Evolutionary conservation across 805 yeast species (phyloP).

Genomic region (Saccharomycopsis vini): DNA sequence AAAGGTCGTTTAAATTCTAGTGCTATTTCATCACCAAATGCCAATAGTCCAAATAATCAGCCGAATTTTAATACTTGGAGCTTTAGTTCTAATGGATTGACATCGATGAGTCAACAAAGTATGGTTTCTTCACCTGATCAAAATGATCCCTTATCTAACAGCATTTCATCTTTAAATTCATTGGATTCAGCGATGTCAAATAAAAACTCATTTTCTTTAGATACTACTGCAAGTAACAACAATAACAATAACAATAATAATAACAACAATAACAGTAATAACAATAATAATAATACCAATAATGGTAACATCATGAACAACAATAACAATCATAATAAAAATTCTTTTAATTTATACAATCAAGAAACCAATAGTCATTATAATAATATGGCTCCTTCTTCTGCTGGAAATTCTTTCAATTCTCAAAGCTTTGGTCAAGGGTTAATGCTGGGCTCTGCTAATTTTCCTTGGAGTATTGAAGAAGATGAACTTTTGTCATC

Average conservation of each 20-base stretch:
- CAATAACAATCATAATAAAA: slow-evolving; percentile 1
- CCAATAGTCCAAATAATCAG: neutral
- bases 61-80: neutral
- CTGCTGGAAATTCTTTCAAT: neutral
- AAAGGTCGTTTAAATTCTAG: too few species aligned
- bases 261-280: too few species aligned
- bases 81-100: neutral
- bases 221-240: slow-evolving; percentile 5
- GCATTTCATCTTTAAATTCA: slow-evolving; percentile 13
- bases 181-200: slow-evolving; percentile 7
- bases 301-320: too few species aligned
- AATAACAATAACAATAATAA: neutral
- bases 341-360: slow-evolving; percentile 13
- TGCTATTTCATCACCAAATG: neutral
- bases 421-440: slow-evolving; percentile 4
- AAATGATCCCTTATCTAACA: slow-evolving; percentile 12
- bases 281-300: too few species aligned
- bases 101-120: neutral
- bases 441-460: neutral
- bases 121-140: slow-evolving; percentile 5
- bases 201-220: slow-evolving; percentile 4
- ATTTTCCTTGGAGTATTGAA: slow-evolving; percentile 39
- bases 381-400: neutral
- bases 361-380: neutral
- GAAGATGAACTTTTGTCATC: slow-evolving; percentile 62